phyloP scores from a whole-genome alignment of 345 rosid species.

The Raphanus sativus region DNA sequence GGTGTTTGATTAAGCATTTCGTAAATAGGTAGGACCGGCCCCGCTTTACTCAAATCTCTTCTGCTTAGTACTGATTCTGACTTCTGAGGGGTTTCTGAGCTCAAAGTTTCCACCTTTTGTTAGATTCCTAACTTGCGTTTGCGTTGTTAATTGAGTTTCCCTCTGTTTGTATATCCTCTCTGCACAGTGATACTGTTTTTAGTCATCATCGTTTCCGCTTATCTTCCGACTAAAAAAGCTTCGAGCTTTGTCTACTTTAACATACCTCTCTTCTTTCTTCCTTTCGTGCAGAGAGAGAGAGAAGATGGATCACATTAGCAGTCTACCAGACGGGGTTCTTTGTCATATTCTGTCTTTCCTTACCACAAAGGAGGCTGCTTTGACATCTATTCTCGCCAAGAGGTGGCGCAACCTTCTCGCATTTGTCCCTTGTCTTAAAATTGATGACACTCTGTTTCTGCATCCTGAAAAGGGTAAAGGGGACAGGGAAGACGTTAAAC shows the following conservation, averaged over 20 bases:
- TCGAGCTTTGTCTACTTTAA: background rate
- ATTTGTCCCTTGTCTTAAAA: background rate
- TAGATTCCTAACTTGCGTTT: too few species aligned
- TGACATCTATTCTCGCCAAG: background rate
- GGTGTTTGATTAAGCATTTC: too few species aligned
- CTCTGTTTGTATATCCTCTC: background rate
- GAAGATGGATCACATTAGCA: background rate
- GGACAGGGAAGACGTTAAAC: background rate
- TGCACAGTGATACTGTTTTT: too few species aligned
- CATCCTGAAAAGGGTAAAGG: background rate
- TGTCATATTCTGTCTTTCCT: background rate
- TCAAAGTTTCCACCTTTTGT: background rate
- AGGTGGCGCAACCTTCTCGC: background rate
- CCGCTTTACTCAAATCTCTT: too few species aligned
- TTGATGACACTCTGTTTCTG: background rate
- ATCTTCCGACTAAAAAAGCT: background rate
- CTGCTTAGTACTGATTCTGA: too few species aligned
- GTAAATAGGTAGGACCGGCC: too few species aligned
- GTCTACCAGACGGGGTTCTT: background rate
- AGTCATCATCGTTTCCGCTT: background rate
- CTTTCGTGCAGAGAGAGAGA: background rate
- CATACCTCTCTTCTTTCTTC: background rate
- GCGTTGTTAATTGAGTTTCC: background rate
- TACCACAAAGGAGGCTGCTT: background rate
- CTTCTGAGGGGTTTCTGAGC: background rate